Evolutionary conservation across 306 rosid genomes (phyloP).

Genomic region (Urtica urens): DNA sequence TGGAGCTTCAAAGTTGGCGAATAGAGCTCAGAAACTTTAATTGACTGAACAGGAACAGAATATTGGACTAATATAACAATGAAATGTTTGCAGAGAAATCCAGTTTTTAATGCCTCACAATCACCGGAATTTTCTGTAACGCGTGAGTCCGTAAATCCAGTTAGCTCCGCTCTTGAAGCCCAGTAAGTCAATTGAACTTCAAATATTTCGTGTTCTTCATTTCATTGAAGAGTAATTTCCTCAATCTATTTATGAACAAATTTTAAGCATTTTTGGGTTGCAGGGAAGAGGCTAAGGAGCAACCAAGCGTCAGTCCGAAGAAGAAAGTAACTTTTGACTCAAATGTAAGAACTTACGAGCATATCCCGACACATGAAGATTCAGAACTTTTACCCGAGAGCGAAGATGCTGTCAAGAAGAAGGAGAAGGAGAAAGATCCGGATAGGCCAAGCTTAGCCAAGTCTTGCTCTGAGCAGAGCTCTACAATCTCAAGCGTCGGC

Average conservation of each 20-base stretch:
- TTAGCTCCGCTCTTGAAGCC: constrained; percentile 21
- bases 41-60: too few species aligned
- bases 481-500: constrained; percentile 31
- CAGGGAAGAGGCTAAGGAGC: constrained; percentile 48
- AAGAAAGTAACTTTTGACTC: constrained; percentile 83
- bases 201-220: not conserved
- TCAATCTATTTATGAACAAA: not conserved
- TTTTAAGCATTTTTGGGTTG: constrained; percentile 14
- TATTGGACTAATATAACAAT: too few species aligned
- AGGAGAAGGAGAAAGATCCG: constrained; percentile 19
- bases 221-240: not conserved
- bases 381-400: constrained; percentile 13
- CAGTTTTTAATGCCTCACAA: constrained; percentile 27
- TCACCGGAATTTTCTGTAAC: constrained; percentile 21
- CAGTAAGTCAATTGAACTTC: constrained; percentile 30
- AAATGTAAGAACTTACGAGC: constrained; percentile 61
- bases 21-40: constrained; percentile 27
- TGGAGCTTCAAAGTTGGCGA: constrained; percentile 10
- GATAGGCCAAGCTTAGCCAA: constrained; percentile 26
- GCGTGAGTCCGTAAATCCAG: constrained; percentile 23
- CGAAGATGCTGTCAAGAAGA: constrained; percentile 21
- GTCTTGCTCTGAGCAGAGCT: constrained; percentile 55
- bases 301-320: constrained; percentile 27
- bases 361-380: constrained; percentile 28
- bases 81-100: constrained; percentile 32